phyloP scores from a whole-genome alignment of 2,329 filamentous ascomycete genomes.

The Pyrenochaeta sp. region DNA sequence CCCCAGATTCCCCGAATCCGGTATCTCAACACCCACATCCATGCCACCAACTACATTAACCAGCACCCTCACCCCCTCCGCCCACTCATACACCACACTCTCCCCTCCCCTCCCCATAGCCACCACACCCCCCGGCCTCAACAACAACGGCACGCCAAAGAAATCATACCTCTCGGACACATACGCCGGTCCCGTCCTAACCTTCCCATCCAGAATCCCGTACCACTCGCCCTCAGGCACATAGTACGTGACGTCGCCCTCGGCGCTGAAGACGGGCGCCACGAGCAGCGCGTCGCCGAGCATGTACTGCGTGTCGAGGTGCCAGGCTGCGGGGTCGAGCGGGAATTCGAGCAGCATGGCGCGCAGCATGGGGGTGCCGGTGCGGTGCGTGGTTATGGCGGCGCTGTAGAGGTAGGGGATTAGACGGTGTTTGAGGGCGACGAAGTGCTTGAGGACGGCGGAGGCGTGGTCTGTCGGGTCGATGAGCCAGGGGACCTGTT shows the following conservation, averaged over 20 bases:
- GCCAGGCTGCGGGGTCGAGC: constrained; percentile 5
- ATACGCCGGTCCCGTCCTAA: constrained; percentile 14
- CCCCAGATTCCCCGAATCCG: constrained; percentile 5
- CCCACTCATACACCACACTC: constrained; percentile 17
- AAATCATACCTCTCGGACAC: constrained; percentile 15
- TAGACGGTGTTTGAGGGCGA: constrained; percentile 7
- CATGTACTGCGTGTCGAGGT: constrained; percentile 12
- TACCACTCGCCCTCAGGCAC: constrained; percentile 18
- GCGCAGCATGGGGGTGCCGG: constrained; percentile 9
- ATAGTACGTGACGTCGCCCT: constrained; percentile 11
- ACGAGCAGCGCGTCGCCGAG: constrained; percentile 8
- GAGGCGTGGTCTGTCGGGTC: constrained; percentile 11
- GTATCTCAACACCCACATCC: constrained; percentile 11
- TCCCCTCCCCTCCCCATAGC: constrained; percentile 11
- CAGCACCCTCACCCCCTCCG: constrained; percentile 8
- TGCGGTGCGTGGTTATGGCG: constrained; percentile 6
- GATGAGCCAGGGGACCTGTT: constrained; percentile 14
- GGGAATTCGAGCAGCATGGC: constrained; percentile 10
- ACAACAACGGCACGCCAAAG: constrained; percentile 12
- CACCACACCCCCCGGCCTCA: constrained; percentile 13
- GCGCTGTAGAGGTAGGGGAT: constrained; percentile 11
- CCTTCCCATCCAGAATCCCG: constrained; percentile 13
- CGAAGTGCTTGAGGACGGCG: constrained; percentile 11
- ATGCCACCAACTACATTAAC: constrained; percentile 15
- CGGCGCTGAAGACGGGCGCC: constrained; percentile 11